These are phyloP conservation scores for Salix exigua DNA, from an alignment of 345 rosid genomes.

Conservation along the genomic window DNA sequence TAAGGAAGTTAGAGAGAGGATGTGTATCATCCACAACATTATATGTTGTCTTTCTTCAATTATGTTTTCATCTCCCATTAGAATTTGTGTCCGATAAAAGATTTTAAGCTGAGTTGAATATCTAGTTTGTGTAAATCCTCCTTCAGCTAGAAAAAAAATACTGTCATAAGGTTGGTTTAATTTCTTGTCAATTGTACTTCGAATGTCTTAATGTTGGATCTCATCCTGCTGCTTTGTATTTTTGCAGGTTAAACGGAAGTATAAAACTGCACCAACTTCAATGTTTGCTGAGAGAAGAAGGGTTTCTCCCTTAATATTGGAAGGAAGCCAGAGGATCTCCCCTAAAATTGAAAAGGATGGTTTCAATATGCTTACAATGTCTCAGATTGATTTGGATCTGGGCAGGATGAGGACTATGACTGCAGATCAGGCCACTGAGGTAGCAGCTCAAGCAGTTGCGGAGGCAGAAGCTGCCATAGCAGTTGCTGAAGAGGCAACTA, in stretches of 20 bases:
- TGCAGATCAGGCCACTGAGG: conserved; percentile 74
- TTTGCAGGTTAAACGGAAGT: conserved; percentile 82
- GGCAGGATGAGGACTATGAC: conserved; percentile 81
- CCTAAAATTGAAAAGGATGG: conserved; percentile 55
- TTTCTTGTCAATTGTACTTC: not conserved
- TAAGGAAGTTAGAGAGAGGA: not conserved
- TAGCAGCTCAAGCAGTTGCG: conserved; percentile 87
- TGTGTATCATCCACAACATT: not conserved
- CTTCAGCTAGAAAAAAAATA: not conserved
- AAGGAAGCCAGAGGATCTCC: conserved; percentile 47
- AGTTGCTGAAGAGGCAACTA: conserved; percentile 93
- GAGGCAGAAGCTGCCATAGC: conserved; percentile 92
- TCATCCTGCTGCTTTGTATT: not conserved
- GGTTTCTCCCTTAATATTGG: conserved; percentile 27
- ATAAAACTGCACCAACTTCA: conserved; percentile 61
- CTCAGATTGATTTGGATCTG: conserved; percentile 77
- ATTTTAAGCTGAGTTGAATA: not conserved
- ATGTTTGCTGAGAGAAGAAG: conserved; percentile 53
- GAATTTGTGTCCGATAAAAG: not conserved
- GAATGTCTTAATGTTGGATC: not conserved
- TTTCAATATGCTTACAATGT: conserved; percentile 44
- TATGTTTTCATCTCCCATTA: not conserved
- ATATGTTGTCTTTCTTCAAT: not conserved
- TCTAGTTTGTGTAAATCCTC: not conserved
- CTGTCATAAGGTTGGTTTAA: not conserved